phyloP scores from a whole-genome alignment of 2,329 filamentous ascomycete species.

The Botrytis sinoallii region DNA sequence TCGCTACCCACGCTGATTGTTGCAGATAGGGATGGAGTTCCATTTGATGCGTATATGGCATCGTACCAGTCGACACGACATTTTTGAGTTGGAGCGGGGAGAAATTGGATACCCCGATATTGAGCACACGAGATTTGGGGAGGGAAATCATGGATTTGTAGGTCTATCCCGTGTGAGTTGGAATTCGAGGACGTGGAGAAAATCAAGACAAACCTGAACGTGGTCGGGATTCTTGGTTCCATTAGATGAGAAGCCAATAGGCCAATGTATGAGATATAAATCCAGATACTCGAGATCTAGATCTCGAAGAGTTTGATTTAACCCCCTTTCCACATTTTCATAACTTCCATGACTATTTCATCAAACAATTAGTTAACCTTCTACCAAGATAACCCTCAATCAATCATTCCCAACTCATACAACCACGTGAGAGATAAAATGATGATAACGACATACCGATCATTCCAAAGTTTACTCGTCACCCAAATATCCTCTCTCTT shows the following conservation, averaged over 20 bases:
- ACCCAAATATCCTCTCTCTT: slow-evolving; percentile 30
- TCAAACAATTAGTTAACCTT: background rate
- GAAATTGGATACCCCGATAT: slow-evolving; percentile 85
- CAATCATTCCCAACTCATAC: slow-evolving; percentile 34
- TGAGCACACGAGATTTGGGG: slow-evolving; percentile 66
- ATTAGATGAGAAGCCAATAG: slow-evolving; percentile 39
- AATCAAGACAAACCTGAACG: background rate
- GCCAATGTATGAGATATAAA: slow-evolving; percentile 71
- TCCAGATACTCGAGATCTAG: slow-evolving; percentile 64
- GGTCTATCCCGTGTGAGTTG: slow-evolving; percentile 65
- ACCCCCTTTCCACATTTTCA: slow-evolving; percentile 35
- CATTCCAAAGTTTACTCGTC: slow-evolving; percentile 30
- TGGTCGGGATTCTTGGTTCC: slow-evolving; percentile 41
- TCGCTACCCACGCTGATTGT: slow-evolving; percentile 42
- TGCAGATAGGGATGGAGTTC: slow-evolving; percentile 78
- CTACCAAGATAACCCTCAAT: no score
- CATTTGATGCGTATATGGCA: slow-evolving; percentile 73
- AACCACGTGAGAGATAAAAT: slow-evolving; percentile 24
- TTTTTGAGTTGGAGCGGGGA: slow-evolving; percentile 43
- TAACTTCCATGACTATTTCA: slow-evolving; percentile 2
- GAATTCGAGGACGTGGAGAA: no score
- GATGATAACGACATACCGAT: slow-evolving; percentile 19
- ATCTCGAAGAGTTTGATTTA: slow-evolving; percentile 56
- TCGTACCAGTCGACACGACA: slow-evolving; percentile 40
- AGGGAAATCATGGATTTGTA: slow-evolving; percentile 67